Conservation (phyloP, 1,284 basidiomycete genomes). For the Ustilago crameri region DNA sequence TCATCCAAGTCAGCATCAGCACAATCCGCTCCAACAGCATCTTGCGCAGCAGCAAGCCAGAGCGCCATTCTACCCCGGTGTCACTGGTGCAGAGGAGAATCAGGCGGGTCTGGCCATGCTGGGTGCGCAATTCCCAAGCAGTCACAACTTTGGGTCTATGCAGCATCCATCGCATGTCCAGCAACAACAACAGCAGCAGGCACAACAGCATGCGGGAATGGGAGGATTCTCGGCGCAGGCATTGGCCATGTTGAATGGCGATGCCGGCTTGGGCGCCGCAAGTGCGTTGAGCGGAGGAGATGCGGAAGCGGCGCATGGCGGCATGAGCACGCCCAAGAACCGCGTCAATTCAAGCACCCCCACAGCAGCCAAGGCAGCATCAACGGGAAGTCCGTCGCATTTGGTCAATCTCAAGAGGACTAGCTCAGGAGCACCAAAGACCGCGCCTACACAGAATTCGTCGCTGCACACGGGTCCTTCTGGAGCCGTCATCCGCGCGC, state of each 20-base stretch:
- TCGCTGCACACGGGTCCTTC: conserved; percentile 31
- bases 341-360: conserved; percentile 17
- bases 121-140: conserved; percentile 51
- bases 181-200: conserved; percentile 15
- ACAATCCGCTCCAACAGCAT: conserved; percentile 1
- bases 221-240: conserved; percentile 27
- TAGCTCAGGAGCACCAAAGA: conserved; percentile 29
- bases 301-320: conserved; percentile 3
- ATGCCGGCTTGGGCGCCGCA: conserved; percentile 31
- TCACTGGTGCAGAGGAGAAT: conserved; percentile 4
- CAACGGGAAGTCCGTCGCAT: conserved; percentile 10
- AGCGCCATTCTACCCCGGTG: conserved; percentile 30
- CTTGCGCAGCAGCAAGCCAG: conserved; percentile 14
- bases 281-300: conserved; percentile 7
- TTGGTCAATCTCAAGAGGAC: conserved; percentile 23
- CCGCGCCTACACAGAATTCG: conserved; percentile 14
- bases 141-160: conserved; percentile 47
- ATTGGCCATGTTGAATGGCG: conserved; percentile 37
- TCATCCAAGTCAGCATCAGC: conserved; percentile 17
- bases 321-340: conserved; percentile 23
- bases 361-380: conserved; percentile 2
- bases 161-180: conserved; percentile 13
- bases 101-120: conserved; percentile 36
- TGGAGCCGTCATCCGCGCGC: conserved; percentile 22
- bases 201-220: conserved; percentile 2